phyloP scores from a whole-genome alignment of 2,329 filamentous ascomycete species.

The Phaeosphaeria sp. region DNA sequence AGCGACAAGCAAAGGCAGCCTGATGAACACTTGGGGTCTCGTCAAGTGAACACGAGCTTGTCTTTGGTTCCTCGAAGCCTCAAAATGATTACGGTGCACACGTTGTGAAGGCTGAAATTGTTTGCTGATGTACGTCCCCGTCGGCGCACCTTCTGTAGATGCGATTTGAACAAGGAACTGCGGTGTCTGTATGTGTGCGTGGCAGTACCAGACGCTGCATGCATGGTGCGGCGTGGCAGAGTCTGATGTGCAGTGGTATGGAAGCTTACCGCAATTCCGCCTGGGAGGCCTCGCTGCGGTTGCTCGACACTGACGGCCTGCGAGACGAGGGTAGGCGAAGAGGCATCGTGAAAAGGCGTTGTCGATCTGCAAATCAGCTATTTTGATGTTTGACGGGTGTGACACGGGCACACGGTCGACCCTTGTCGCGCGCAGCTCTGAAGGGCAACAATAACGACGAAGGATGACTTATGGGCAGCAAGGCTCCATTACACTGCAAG shows the following conservation, averaged over 20 bases:
- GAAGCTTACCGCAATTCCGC: constrained; percentile 15
- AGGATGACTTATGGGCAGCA: too few species aligned
- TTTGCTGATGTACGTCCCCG: background rate
- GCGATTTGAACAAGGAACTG: background rate
- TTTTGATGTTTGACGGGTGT: background rate
- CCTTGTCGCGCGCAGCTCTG: background rate
- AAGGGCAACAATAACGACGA: background rate
- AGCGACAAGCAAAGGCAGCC: constrained; percentile 3
- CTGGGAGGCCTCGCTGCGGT: constrained; percentile 1
- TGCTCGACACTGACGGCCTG: background rate
- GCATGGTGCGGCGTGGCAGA: constrained; percentile 14
- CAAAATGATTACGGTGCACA: background rate
- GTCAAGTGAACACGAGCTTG: background rate
- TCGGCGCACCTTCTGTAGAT: constrained; percentile 1
- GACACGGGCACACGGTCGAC: background rate
- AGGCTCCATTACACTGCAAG: too few species aligned
- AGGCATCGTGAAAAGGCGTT: background rate
- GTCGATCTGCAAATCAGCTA: background rate
- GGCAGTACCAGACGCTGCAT: constrained; percentile 12
- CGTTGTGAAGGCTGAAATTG: background rate
- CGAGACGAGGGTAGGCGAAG: background rate
- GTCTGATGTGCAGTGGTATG: constrained; percentile 4
- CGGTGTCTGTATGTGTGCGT: background rate
- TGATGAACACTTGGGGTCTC: background rate
- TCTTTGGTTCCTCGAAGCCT: background rate